phyloP scores from a whole-genome alignment of 1,139 yeast species.

The Candida tunisiensis region DNA sequence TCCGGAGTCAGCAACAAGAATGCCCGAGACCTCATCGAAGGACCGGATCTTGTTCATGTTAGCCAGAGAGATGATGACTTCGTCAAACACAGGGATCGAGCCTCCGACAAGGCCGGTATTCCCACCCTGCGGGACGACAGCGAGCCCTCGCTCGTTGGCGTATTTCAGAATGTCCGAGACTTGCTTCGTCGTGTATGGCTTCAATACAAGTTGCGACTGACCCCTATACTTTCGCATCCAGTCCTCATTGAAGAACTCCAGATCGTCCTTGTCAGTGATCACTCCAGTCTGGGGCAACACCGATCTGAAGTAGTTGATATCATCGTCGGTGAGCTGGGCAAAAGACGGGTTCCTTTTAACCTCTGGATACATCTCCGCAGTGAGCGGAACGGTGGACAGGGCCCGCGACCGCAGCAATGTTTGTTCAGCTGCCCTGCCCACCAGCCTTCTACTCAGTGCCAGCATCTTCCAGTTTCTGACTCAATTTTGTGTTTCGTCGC shows the following conservation, averaged over 20 bases:
- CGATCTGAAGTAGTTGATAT: slow-evolving; percentile 43
- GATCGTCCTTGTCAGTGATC: slow-evolving; percentile 40
- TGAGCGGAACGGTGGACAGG: slow-evolving; percentile 15
- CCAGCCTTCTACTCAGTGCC: no score
- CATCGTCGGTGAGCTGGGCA: slow-evolving; percentile 33
- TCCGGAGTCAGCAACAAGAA: slow-evolving; percentile 82
- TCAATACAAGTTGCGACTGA: slow-evolving; percentile 62
- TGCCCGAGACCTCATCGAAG: slow-evolving; percentile 73
- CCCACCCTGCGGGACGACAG: slow-evolving; percentile 96
- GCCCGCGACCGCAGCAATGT: no score
- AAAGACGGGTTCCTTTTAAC: slow-evolving; percentile 15
- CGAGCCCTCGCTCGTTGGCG: slow-evolving; percentile 63
- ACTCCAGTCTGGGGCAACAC: slow-evolving; percentile 35
- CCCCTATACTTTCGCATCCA: slow-evolving; percentile 96
- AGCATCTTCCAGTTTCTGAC: no score
- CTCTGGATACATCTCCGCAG: slow-evolving; percentile 15
- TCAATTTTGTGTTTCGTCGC: no score
- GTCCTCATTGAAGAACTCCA: slow-evolving; percentile 69
- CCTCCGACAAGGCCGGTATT: slow-evolving; percentile 97
- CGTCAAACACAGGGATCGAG: slow-evolving; percentile 85
- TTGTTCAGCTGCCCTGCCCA: no score
- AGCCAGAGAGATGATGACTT: slow-evolving; percentile 55
- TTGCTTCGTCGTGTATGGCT: slow-evolving; percentile 73
- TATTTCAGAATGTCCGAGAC: slow-evolving; percentile 62
- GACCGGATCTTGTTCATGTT: slow-evolving; percentile 65